Conservation (phyloP, 768 basidiomycete species). For the Tremella fuciformis region DNA sequence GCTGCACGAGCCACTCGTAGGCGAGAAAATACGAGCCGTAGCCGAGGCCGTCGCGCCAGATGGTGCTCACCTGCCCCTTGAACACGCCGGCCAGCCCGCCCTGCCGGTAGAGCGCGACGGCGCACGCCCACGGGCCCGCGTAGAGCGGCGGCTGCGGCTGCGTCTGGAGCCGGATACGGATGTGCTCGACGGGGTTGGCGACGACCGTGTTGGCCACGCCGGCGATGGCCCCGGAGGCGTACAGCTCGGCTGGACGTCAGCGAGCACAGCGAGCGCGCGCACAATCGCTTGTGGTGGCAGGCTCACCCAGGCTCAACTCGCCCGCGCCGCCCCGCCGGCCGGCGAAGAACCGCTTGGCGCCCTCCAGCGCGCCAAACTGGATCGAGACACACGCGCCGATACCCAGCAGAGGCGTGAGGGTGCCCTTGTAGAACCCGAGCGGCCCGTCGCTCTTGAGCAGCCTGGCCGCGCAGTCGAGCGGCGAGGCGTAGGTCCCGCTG, state of each 20-base stretch:
- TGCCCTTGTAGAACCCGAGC: conserved; percentile 95
- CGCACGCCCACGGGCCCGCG: conserved; percentile 80
- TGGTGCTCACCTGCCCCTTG: conserved; percentile 87
- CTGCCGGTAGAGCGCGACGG: conserved; percentile 70
- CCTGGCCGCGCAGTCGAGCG: conserved; percentile 83
- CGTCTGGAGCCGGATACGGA: conserved; percentile 91
- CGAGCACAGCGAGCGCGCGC: background rate
- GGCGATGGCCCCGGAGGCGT: conserved; percentile 73
- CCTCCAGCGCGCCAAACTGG: conserved; percentile 87
- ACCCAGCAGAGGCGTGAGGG: conserved; percentile 80
- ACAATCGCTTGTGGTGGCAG: background rate
- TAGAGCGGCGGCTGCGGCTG: conserved; percentile 75
- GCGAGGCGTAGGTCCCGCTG: conserved; percentile 81
- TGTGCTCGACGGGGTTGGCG: conserved; percentile 94
- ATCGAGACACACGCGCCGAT: conserved; percentile 95
- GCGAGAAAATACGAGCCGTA: conserved; percentile 71
- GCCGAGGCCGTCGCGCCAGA: conserved; percentile 58
- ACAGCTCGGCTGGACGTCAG: conserved; percentile 60
- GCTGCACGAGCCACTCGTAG: conserved; percentile 87
- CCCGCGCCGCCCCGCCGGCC: conserved; percentile 62
- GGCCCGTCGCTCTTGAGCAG: conserved; percentile 89
- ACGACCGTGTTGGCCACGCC: conserved; percentile 88
- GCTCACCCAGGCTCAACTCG: conserved; percentile 66
- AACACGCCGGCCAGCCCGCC: conserved; percentile 81
- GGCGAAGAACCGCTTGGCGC: conserved; percentile 74